Base-by-base conservation (phyloP, 2,329 filamentous ascomycete species). In the Fusarium falciforme region DNA sequence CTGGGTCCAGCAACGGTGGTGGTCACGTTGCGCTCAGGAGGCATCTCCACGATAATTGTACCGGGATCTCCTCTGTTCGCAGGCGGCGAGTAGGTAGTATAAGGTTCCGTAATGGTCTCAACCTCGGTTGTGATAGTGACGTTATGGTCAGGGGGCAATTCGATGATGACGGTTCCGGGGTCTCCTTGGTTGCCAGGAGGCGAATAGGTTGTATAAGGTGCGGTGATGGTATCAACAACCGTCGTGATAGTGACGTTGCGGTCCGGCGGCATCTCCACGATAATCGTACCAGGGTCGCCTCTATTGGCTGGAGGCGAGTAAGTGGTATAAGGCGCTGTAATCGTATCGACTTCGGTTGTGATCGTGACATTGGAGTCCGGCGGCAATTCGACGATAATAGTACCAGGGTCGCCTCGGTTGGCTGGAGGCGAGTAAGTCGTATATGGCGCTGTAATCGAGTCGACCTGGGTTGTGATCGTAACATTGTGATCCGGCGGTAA, bases 221-320 rank as follows among this genome's bases (percentile, higher is more conserved):
- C 31, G 9, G 66, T 65, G 20, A 70, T 57, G 8, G 67, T 68
- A 5, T 31, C 44, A 6, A 49, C 42, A 2, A 38, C 49, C 14
- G 47, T 22, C 11, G 66, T 65, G 4, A 62, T 60, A 40, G 67
- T 69, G 4, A 70, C 65, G 17, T 68, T 68, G 25, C 67, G 62
- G 6, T 25, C 54, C 5, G 65, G 59, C 29, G 66, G 67, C 6
- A 47, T 7, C 14, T 58, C 33, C 8, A 70, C 40, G 16, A 49
- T 47, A 9, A 70, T n/a, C 12, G 67, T 70, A n/a, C 67, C 67
- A 7, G 67, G 67, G 22, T 70, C 66, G 11, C 65, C 67, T 40
- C 40, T 38, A 5, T 38, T 49, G 12, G 25, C 66, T 6, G 61
- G 54, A 2, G 66, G 35, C 8, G 17, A 16, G n/a, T 61, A 66